Conservation (phyloP, 1,284 basidiomycete genomes). For the Irpex lacteus region DNA sequence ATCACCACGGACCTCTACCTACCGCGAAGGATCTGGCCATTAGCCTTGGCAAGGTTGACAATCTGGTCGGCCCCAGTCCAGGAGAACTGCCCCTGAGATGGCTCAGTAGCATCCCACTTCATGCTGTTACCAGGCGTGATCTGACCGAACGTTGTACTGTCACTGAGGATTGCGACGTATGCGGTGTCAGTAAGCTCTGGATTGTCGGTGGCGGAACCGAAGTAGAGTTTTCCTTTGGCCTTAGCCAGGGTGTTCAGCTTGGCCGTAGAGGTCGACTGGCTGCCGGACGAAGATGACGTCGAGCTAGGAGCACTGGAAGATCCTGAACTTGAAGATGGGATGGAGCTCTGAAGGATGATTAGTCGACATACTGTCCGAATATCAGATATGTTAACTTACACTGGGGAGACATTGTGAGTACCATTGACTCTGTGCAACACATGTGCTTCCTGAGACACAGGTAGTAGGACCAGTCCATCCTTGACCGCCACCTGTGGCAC, state of each 20-base stretch:
- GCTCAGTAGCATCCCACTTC: slow-evolving; percentile 62
- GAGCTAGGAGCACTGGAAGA: slow-evolving; percentile 17
- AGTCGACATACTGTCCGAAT: not conserved
- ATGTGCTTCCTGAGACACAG: slow-evolving; percentile 30
- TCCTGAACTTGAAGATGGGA: not conserved
- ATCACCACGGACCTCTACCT: not conserved
- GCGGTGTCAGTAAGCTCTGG: slow-evolving; percentile 44
- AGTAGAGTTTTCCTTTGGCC: slow-evolving; percentile 53
- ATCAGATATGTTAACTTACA: slow-evolving; percentile 8
- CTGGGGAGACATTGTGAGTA: slow-evolving; percentile 34
- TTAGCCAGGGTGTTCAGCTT: slow-evolving; percentile 40
- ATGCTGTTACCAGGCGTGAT: slow-evolving; percentile 54
- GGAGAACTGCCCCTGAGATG: slow-evolving; percentile 45
- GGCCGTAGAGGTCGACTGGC: slow-evolving; percentile 22
- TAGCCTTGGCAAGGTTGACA: slow-evolving; percentile 41
- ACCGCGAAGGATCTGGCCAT: slow-evolving; percentile 36
- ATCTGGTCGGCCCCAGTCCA: slow-evolving; percentile 45
- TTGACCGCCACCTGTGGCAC: slow-evolving; percentile 29
- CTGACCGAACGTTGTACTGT: slow-evolving; percentile 45
- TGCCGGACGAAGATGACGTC: slow-evolving; percentile 4
- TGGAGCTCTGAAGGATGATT: not conserved
- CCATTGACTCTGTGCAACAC: slow-evolving; percentile 27
- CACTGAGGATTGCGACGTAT: slow-evolving; percentile 41
- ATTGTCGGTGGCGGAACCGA: slow-evolving; percentile 60
- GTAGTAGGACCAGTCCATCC: slow-evolving; percentile 35